Percentiles rank a stretch among this genome's conserved stretches.
These are phyloP conservation scores for Alnus glutinosa DNA, from an alignment of 306 rosid species.

Conservation along the genomic window DNA sequence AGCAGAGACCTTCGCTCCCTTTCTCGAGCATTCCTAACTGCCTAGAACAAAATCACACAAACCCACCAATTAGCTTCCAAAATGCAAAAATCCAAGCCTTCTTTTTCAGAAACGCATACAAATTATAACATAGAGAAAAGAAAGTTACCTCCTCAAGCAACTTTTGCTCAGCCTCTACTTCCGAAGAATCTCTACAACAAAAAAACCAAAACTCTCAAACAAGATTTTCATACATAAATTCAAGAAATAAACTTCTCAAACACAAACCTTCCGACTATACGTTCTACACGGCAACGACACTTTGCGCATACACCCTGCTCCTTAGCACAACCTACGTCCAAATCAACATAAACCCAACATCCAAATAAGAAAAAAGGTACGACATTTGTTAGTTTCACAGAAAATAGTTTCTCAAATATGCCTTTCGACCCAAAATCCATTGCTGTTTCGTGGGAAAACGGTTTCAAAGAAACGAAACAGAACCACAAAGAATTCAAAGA, in stretches of 20 bases:
- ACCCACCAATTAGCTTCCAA: conserved; percentile 16
- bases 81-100: conserved; percentile 3
- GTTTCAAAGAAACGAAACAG: not conserved
- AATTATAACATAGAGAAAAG: not conserved
- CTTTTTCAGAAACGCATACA: conserved; percentile 12
- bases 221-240: conserved; percentile 4
- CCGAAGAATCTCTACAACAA: conserved; percentile 59
- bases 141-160: conserved; percentile 72
- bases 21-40: conserved; percentile 79
- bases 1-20: conserved; percentile 73
- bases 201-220: not conserved
- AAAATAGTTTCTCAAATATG: not conserved
- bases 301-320: conserved; percentile 87
- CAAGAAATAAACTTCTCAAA: not conserved
- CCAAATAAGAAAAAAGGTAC: not conserved
- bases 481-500: not conserved
- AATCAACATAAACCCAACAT: conserved; percentile 22
- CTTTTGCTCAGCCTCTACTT: conserved; percentile 90
- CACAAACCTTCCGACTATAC: conserved; percentile 71
- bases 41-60: conserved; percentile 46
- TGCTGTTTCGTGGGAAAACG: not conserved
- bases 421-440: conserved; percentile 10
- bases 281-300: conserved; percentile 60
- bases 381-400: not conserved
- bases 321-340: conserved; percentile 76